Percentiles rank a stretch among this genome's conserved stretches.
These are phyloP conservation scores for Sedum album DNA, from an alignment of 164 flowering plant genomes.

Conservation along the genomic window DNA sequence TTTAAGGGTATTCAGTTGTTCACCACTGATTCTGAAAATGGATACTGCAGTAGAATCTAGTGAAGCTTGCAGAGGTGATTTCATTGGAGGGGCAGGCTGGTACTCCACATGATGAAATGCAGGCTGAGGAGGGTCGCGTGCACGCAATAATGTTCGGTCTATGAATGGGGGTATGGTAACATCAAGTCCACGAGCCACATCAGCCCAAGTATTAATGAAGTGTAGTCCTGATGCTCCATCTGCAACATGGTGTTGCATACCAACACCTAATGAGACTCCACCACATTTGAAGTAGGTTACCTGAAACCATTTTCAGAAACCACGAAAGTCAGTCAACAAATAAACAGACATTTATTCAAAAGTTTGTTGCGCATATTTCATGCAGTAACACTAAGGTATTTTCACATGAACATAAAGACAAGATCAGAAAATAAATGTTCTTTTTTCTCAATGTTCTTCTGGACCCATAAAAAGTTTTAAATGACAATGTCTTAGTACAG, in stretches of 20 bases:
- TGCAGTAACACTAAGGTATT: background rate
- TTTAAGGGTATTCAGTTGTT: constrained; percentile 16
- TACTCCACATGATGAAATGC: constrained; percentile 6
- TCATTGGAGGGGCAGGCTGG: constrained; percentile 6
- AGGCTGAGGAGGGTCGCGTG: constrained; percentile 3
- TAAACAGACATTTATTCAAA: too few relatives aligned
- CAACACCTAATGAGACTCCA: constrained; percentile 6
- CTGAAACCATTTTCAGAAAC: background rate
- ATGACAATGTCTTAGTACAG: background rate
- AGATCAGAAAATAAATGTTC: too few relatives aligned
- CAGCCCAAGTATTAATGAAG: constrained; percentile 10
- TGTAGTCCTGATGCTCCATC: constrained; percentile 10
- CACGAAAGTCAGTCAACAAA: too few relatives aligned
- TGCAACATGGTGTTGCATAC: constrained; percentile 5
- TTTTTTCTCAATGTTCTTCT: too few relatives aligned
- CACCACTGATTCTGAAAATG: constrained; percentile 12
- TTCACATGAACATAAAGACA: too few relatives aligned
- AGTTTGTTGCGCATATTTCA: background rate
- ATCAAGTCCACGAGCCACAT: constrained; percentile 9
- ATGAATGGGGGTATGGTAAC: constrained; percentile 1
- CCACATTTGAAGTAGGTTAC: constrained; percentile 7
- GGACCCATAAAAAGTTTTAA: background rate
- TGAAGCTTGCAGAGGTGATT: background rate
- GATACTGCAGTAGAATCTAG: background rate
- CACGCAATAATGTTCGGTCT: background rate